These are phyloP conservation scores for Lagenidium sp. DNA, from an alignment of 352 stramenopile genomes.

Conservation along the genomic window DNA sequence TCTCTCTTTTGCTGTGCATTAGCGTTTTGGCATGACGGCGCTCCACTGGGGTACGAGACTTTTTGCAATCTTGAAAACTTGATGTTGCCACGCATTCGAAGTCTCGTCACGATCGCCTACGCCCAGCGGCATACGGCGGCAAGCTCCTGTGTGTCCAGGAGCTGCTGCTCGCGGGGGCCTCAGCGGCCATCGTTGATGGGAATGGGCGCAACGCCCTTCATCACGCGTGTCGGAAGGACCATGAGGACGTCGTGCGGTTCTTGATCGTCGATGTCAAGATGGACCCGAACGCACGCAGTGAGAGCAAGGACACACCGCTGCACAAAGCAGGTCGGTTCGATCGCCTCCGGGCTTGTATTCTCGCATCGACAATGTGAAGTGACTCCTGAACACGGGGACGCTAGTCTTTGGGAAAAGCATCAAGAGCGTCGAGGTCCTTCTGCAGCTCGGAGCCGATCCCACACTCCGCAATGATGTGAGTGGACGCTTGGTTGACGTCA, in stretches of 20 bases:
- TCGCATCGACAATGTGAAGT: not conserved
- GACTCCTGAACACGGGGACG: no score
- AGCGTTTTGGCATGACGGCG: slow-evolving; percentile 78
- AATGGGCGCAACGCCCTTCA: slow-evolving; percentile 68
- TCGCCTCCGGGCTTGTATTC: no score
- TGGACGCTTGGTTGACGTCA: no score
- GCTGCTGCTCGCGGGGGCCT: slow-evolving; percentile 41
- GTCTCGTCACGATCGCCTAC: not conserved
- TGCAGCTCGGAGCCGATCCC: slow-evolving; percentile 51
- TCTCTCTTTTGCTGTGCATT: not conserved
- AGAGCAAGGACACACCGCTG: slow-evolving; percentile 66
- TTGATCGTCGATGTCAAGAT: slow-evolving; percentile 35
- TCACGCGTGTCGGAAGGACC: slow-evolving; percentile 68
- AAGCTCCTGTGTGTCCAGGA: slow-evolving; percentile 42
- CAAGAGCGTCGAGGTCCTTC: slow-evolving; percentile 41
- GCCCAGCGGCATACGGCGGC: slow-evolving; percentile 50
- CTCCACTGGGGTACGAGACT: slow-evolving; percentile 52
- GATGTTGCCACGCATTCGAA: not conserved
- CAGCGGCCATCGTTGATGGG: slow-evolving; percentile 20
- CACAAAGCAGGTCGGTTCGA: slow-evolving; percentile 58
- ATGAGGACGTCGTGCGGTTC: slow-evolving; percentile 49
- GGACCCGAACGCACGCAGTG: slow-evolving; percentile 45
- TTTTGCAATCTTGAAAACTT: not conserved
- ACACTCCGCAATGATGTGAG: slow-evolving; percentile 50
- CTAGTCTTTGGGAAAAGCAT: slow-evolving; percentile 35